Evolutionary conservation across 208 protist genomes (phyloP), one percentile per base, ranked within the genome.

Genomic region (Leishmania amazonensis): DNA sequence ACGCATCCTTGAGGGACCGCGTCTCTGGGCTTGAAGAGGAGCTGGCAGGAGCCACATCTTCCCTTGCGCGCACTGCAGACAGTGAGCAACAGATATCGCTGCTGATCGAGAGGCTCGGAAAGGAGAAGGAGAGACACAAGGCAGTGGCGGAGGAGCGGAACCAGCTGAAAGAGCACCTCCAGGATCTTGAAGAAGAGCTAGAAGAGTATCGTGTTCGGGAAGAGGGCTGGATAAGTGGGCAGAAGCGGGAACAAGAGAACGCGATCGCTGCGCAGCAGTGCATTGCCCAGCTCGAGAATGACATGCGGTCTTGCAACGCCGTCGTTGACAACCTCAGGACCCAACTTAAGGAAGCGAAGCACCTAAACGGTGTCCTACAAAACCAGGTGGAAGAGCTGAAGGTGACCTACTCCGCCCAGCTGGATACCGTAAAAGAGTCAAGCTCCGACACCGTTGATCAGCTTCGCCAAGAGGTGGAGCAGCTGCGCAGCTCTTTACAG

Each of bases 81-180:
- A 58, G 80, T 19, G 87, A 88, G 57, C 81, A 73, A 38, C 89
- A 94, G 24, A 83, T 93, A 7, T 75, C 89, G 15, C 65, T 88
- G 64, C 89, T 96, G 2, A 93, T 91, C 51, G 87, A 87, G 64
- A 84, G 89, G 47, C 81, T 95, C 19, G 87, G 88, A 17, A 84
- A 78, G 54, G 89, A 94, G 77, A 92, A 89, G 73, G 88, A 91
- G 80, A 79, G 87, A 4, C 87, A 83, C 73, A 91, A 89, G 57
- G 28, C 42, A 11, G 64, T 85, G 6, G 38, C 73, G 15, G 81
- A 65, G 58, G 87, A 91, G 74, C 83, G 87, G 9, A 81, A 78
- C 67, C 53, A 73, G 58, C 80, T 94, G 53, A 78, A 82, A n/a
- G 86, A 78, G 49, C 88, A 82, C 40, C 80, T 95, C 40, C 76